phyloP scores from a whole-genome alignment of 768 basidiomycete species.

The Trametes villosa region DNA sequence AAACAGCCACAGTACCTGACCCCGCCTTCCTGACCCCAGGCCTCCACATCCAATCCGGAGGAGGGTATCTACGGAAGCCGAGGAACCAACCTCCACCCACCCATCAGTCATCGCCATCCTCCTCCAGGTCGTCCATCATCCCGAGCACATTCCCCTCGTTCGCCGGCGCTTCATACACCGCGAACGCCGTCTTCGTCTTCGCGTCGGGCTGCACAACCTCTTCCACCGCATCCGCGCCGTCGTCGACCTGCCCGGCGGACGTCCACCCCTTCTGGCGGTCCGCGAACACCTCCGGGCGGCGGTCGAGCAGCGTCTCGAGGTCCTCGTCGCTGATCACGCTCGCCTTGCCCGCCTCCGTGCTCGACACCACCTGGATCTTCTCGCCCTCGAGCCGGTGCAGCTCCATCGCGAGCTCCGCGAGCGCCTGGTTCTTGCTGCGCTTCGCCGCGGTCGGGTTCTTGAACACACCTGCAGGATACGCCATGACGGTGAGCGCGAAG shows the following conservation, averaged over 20 bases:
- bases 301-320: slow-evolving; percentile 79
- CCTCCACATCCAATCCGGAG: no score
- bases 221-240: slow-evolving; percentile 8
- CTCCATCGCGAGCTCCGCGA: slow-evolving; percentile 80
- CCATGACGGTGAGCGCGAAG: neutral
- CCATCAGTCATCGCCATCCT: slow-evolving; percentile 11
- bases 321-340: slow-evolving; percentile 84
- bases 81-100: neutral
- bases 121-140: slow-evolving; percentile 56
- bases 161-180: slow-evolving; percentile 72
- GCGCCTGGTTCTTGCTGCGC: slow-evolving; percentile 61
- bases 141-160: slow-evolving; percentile 71
- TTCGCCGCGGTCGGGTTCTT: slow-evolving; percentile 65
- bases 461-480: slow-evolving; percentile 63
- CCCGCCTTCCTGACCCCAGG: no score
- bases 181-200: slow-evolving; percentile 60
- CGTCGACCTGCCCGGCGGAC: slow-evolving; percentile 43
- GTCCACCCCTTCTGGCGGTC: slow-evolving; percentile 78
- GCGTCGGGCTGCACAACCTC: slow-evolving; percentile 15
- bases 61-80: no score
- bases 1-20: no score
- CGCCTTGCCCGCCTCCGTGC: slow-evolving; percentile 68
- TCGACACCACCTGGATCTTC: slow-evolving; percentile 84
- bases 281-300: slow-evolving; percentile 72
- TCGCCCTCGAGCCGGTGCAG: slow-evolving; percentile 84